Base-by-base conservation (phyloP, 2,329 filamentous ascomycete genomes). In the Aspergillus fructus region DNA sequence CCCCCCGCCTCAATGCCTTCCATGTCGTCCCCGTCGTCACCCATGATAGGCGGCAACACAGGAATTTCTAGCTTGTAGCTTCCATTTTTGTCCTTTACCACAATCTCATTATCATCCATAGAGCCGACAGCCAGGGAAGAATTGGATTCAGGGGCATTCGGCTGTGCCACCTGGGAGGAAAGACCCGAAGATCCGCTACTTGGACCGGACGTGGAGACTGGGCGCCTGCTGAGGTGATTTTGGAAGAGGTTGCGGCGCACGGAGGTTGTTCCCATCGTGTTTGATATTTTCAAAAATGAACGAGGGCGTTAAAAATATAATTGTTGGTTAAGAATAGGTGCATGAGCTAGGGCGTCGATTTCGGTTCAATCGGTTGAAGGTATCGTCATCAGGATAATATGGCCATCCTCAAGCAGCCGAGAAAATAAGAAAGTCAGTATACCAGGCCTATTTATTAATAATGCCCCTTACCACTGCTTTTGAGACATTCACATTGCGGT, bases 51-150 rank as follows among this genome's bases (percentile, higher is more conserved):
- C 19, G 75, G 76, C 27, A 80, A 65, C 5, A 72, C 59, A 4
- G 78, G 79, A 30, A 80, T 71, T 48, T 79, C 76, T 12, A 82
- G 64, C 27, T 75, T 74, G 58, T 81, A 82, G 24, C 76, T 74
- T 1, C 81, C 81, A 53, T 78, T 74, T 24, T 76, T 74, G 58
- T 82, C 77, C 11, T 77, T 74, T 43, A 78, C 77, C 23, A 83
- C 79, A 24, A 83, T 79, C 46, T 83, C 81, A 57, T 69, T 71
- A 45, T 72, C 73, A 50, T 78, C 69, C 15, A 68, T 58, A 2
- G 61, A n/a, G 15, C 65, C 65, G 9, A 61, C 55, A 27, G 57
- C 61, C 27, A 69, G 56, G 3, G 64, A 59, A 9, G 64, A 62
- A 5, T 55, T 61, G 1, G 64, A 53, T 6, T 72, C 68, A 1